Evolutionary conservation across 495 filamentous ascomycete genomes (phyloP).

Genomic region (Jackrogersella minutella): DNA sequence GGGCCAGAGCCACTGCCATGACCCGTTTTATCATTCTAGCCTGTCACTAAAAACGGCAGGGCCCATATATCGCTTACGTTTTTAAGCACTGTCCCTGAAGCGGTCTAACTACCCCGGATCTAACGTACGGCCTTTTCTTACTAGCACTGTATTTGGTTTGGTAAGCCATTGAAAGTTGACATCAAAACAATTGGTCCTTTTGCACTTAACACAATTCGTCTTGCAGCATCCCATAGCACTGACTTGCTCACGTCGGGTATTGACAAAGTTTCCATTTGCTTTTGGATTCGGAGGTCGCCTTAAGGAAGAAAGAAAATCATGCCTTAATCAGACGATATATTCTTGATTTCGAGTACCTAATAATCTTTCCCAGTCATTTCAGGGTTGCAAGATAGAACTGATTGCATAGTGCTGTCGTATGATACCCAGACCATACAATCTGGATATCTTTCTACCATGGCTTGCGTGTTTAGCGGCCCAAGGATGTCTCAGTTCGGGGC

Average conservation of each 20-base stretch:
- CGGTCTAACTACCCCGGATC: not conserved
- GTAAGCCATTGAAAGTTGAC: too few relatives aligned
- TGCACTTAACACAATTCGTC: too few relatives aligned
- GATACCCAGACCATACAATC: conserved; percentile 20
- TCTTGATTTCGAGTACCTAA: not conserved
- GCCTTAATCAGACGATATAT: conserved; percentile 16
- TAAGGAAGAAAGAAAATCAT: conserved; percentile 5
- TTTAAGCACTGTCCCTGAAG: conserved; percentile 18
- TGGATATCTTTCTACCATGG: not conserved
- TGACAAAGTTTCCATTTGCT: too few relatives aligned
- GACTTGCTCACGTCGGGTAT: too few relatives aligned
- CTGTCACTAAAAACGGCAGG: conserved; percentile 15
- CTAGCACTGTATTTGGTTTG: conserved; percentile 14
- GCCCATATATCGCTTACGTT: conserved; percentile 2
- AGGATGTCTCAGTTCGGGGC: not conserved
- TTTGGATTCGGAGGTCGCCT: not conserved
- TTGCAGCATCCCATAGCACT: too few relatives aligned
- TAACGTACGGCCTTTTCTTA: not conserved
- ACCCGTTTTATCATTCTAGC: not conserved
- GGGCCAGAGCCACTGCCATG: conserved; percentile 14
- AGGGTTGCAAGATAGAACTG: not conserved
- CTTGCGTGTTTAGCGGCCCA: conserved; percentile 5
- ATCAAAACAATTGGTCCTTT: too few relatives aligned
- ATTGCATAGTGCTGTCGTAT: conserved; percentile 19
- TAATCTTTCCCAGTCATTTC: not conserved